Evolutionary conservation across 805 yeast genomes (phyloP).

Genomic region (Wickerhamiella shivajii): DNA sequence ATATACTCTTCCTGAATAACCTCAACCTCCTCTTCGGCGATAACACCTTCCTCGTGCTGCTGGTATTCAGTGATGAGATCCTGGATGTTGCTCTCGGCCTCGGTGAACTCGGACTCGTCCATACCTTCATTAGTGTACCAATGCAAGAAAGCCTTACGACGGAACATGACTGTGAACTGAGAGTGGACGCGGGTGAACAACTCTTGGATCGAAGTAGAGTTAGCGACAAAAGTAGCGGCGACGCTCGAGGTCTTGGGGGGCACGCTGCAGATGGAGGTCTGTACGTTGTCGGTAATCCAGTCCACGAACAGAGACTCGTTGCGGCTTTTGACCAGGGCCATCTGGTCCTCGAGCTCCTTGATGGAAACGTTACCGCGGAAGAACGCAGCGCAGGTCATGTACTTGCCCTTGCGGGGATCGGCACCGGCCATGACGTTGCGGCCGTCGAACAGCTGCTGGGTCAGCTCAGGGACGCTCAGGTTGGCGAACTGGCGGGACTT

Average conservation of each 20-base stretch:
- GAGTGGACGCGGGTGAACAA: slow-evolving; percentile 80
- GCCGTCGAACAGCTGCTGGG: slow-evolving; percentile 89
- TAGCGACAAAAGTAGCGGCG: slow-evolving; percentile 90
- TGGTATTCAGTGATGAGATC: slow-evolving; percentile 85
- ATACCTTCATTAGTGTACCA: slow-evolving; percentile 95
- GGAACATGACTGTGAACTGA: slow-evolving; percentile 87
- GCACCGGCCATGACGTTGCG: slow-evolving; percentile 94
- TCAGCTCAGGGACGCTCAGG: slow-evolving; percentile 78
- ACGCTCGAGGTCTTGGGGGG: slow-evolving; percentile 77
- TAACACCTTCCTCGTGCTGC: slow-evolving; percentile 81
- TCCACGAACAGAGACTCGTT: slow-evolving; percentile 76
- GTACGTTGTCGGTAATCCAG: slow-evolving; percentile 96
- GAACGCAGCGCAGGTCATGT: slow-evolving; percentile 85
- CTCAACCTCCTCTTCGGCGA: slow-evolving; percentile 62
- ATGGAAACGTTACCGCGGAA: slow-evolving; percentile 89
- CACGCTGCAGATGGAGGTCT: slow-evolving; percentile 85
- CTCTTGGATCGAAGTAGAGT: slow-evolving; percentile 88
- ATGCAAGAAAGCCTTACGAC: slow-evolving; percentile 88
- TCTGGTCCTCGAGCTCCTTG: slow-evolving; percentile 90
- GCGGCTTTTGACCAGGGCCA: slow-evolving; percentile 73
- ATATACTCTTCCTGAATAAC: slow-evolving; percentile 34
- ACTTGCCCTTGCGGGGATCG: slow-evolving; percentile 84
- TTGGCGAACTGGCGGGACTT: slow-evolving; percentile 77
- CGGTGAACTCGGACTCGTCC: slow-evolving; percentile 91
- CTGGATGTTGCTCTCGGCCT: slow-evolving; percentile 85